Conservation (phyloP, 805 yeast species). For the Ascoidea tarda region DNA sequence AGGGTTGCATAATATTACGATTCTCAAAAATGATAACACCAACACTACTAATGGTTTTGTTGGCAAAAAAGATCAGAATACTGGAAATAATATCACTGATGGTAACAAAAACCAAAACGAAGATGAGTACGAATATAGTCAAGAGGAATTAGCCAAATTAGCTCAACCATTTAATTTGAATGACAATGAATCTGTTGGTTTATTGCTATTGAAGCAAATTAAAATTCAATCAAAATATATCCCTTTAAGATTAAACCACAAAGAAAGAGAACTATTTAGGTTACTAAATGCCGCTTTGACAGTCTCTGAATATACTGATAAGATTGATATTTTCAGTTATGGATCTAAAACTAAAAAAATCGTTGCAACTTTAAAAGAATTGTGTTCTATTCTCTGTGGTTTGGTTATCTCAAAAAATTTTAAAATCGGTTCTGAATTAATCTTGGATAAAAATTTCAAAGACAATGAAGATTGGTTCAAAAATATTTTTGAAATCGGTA, state of each 20-base stretch:
- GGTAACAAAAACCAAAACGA: conserved; percentile 10
- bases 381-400: conserved; percentile 70
- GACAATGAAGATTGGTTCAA: conserved; percentile 67
- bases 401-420: conserved; percentile 65
- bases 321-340: conserved; percentile 56
- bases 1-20: conserved; percentile 25
- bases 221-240: conserved; percentile 36
- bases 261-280: conserved; percentile 55
- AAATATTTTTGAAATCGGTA: conserved; percentile 58
- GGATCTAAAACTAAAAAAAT: conserved; percentile 59
- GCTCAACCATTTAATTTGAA: conserved; percentile 7
- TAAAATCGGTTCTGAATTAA: conserved; percentile 50
- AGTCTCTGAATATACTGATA: conserved; percentile 70
- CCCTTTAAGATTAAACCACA: conserved; percentile 53
- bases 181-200: conserved; percentile 11
- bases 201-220: conserved; percentile 21
- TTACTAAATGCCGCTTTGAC: conserved; percentile 63
- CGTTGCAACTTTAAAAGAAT: conserved; percentile 56
- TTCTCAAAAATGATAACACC: conserved; percentile 7
- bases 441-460: conserved; percentile 52
- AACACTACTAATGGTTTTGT: conserved; percentile 9
- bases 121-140: conserved; percentile 8
- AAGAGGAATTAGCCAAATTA: conserved; percentile 1
- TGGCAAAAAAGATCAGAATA: conserved; percentile 8
- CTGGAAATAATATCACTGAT: conserved; percentile 9